Percentiles rank a stretch among this genome's conserved stretches.
Conservation (phyloP, 2,329 filamentous ascomycete genomes). For the Diplodia intermedia region DNA sequence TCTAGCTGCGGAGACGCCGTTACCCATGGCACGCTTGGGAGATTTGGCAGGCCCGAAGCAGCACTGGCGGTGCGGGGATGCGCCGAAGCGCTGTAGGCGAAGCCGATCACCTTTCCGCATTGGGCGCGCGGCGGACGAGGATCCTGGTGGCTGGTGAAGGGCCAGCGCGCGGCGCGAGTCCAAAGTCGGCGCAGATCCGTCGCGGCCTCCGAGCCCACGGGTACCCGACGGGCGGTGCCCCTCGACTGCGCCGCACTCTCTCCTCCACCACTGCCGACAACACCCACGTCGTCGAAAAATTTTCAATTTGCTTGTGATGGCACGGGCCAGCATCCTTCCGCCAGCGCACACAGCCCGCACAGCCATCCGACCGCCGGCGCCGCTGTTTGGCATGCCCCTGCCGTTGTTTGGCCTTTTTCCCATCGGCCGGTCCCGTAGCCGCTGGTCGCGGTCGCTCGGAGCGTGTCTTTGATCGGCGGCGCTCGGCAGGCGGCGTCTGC, state of each 20-base stretch:
- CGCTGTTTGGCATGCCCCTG: conserved; percentile 4
- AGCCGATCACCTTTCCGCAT: conserved; percentile 29
- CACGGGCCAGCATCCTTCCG: neutral
- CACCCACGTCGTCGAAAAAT: neutral
- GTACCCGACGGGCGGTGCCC: conserved; percentile 19
- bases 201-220: conserved; percentile 19
- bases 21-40: conserved; percentile 22
- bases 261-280: conserved; percentile 3
- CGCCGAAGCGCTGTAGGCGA: conserved; percentile 17
- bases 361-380: neutral
- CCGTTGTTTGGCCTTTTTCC: neutral
- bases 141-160: conserved; percentile 25
- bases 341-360: conserved; percentile 3
- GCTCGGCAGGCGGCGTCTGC: conserved; percentile 9
- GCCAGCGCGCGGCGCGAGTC: conserved; percentile 14
- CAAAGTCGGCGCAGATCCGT: conserved; percentile 13
- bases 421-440: conserved; percentile 3
- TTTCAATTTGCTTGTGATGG: neutral
- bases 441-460: neutral
- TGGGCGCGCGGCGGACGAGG: conserved; percentile 18
- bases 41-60: conserved; percentile 21
- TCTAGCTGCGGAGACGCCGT: conserved; percentile 28
- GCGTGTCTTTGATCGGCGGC: conserved; percentile 21
- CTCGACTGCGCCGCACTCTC: neutral
- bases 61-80: conserved; percentile 25